Percentiles rank a stretch among this genome's conserved stretches.
phyloP scores from a whole-genome alignment of 805 yeast genomes.

The Nakazawaea laoshanensis region DNA sequence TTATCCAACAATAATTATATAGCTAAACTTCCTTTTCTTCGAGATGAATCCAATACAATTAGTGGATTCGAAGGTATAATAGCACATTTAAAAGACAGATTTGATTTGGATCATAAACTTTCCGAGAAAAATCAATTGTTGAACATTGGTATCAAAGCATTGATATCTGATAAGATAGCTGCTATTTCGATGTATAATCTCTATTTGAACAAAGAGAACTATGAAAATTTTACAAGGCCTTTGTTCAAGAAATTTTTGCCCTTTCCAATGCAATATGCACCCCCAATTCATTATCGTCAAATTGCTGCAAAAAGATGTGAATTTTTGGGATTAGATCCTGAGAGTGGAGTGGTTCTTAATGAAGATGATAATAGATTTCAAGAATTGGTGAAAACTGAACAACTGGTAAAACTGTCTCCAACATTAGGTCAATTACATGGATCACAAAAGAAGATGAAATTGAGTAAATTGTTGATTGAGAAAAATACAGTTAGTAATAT shows the following conservation, averaged over 20 bases:
- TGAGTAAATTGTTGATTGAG: slow-evolving; percentile 16
- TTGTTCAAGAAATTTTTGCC: slow-evolving; percentile 45
- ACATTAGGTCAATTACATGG: slow-evolving; percentile 19
- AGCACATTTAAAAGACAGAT: slow-evolving; percentile 16
- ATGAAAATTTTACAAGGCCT: slow-evolving; percentile 50
- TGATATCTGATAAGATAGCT: slow-evolving; percentile 30
- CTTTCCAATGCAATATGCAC: slow-evolving; percentile 69
- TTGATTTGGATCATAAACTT: slow-evolving; percentile 11
- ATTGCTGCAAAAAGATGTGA: slow-evolving; percentile 23
- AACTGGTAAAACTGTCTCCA: slow-evolving; percentile 18
- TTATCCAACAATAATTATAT: slow-evolving; percentile 52
- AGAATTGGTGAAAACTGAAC: slow-evolving; percentile 18
- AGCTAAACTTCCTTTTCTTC: slow-evolving; percentile 42
- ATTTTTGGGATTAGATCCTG: slow-evolving; percentile 23
- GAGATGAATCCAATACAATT: slow-evolving; percentile 14
- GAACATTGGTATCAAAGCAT: slow-evolving; percentile 35
- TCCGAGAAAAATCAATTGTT: slow-evolving; percentile 24
- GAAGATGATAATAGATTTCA: slow-evolving; percentile 18
- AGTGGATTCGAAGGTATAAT: slow-evolving; percentile 37
- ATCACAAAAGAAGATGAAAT: slow-evolving; percentile 15
- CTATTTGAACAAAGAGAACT: slow-evolving; percentile 48
- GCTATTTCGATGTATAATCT: slow-evolving; percentile 48
- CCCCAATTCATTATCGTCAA: slow-evolving; percentile 40
- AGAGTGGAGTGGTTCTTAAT: slow-evolving; percentile 19
- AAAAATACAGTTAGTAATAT: slow-evolving; percentile 22